Percentiles rank a stretch among this genome's conserved stretches.
These are phyloP conservation scores for Pseudonitzschia multiseries DNA, from an alignment of 108 stramenopile species.

Conservation along the genomic window DNA sequence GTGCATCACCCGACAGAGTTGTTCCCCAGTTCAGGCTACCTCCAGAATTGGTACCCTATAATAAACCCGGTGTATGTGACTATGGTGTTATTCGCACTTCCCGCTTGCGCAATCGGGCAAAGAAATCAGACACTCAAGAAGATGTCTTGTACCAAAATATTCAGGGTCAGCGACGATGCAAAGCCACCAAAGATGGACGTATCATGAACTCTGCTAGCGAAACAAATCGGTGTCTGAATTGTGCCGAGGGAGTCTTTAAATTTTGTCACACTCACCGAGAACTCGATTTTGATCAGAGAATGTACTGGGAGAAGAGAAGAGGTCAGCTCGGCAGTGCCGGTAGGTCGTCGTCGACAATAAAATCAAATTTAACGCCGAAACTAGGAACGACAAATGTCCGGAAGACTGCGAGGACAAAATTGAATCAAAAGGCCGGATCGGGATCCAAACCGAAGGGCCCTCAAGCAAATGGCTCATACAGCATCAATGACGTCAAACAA, in stretches of 20 bases:
- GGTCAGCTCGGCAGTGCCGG: background rate
- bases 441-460: background rate
- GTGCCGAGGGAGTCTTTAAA: conserved; percentile 14
- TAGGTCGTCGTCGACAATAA: background rate
- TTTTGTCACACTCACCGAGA: conserved; percentile 16
- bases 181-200: conserved; percentile 1
- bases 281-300: background rate
- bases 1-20: background rate
- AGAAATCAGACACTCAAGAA: background rate
- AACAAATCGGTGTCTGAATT: conserved; percentile 1
- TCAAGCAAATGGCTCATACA: background rate
- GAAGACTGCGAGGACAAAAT: background rate
- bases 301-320: background rate
- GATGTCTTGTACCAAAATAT: conserved; percentile 8
- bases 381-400: background rate
- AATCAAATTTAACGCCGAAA: background rate
- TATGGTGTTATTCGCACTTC: conserved; percentile 9
- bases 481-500: background rate
- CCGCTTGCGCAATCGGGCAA: conserved; percentile 10
- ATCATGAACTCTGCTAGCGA: background rate
- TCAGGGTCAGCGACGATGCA: conserved; percentile 3
- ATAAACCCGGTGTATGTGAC: conserved; percentile 2
- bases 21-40: conserved; percentile 8
- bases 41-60: conserved; percentile 6
- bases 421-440: too few species aligned